Base-by-base conservation (phyloP, 2,329 filamentous ascomycete species). In the Alternaria panax region DNA sequence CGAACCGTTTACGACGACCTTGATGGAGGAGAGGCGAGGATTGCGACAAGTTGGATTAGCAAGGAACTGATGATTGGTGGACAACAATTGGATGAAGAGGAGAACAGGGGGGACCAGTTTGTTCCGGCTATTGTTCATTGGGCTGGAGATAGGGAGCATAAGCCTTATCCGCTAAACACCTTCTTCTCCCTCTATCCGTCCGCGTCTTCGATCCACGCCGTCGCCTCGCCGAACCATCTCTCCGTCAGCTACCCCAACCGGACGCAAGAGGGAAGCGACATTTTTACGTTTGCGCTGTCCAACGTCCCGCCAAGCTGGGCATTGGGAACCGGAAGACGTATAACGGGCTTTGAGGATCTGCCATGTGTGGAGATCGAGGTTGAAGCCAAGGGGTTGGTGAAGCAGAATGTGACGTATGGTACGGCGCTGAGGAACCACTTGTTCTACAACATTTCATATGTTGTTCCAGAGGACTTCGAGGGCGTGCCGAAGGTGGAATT, bases 361-460 rank as follows among this genome's bases (percentile, higher is more conserved):
- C 67, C 67, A 18, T 83, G 81, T 56, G 63, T 83, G 28, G 69
- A 69, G 45, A 76, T 81, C 18, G 77, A 73, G 18, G 75, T 82
- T 0, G 62, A 70, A 5, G 80, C 80, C 1, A 66, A 74, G 3
- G 81, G 80, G 0, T 54, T 83, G 25, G 69, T 75, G 42, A 66
- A 73, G 42, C 70, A 77, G 59, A 73, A 75, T 1, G 75, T 78
- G 2, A 66, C 71, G 4, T 82, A 82, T 52, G 79, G 79, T 0
- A 65, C 66, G 11, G 68, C 67, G 8, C 67, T 83, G 45, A 74
- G 79, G 41, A 73, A 81, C 50, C 80, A 83, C 50, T 73, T 74
- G 59, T 79, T 79, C 20, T 83, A 83, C 34, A 84, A 83, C 38
- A 74, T 84, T 25, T 82, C 81, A 2, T 84, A 82, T 59, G 75